Percentiles rank a stretch among this genome's conserved stretches.
These are phyloP conservation scores for Candida jianshihensis DNA, from an alignment of 805 yeast genomes.

Conservation along the genomic window DNA sequence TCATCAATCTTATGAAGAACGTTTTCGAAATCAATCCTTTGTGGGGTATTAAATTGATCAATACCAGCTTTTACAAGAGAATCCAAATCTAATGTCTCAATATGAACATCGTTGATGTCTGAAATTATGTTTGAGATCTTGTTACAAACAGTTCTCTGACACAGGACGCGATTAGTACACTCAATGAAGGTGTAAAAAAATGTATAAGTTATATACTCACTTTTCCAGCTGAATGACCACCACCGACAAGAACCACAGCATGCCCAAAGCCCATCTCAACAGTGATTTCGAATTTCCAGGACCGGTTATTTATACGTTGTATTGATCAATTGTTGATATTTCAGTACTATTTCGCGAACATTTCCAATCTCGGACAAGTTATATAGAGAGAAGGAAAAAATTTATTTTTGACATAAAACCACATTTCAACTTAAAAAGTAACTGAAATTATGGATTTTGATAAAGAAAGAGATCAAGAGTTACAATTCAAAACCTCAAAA, in stretches of 20 bases:
- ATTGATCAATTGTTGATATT: too few relatives aligned
- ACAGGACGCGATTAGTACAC: too few relatives aligned
- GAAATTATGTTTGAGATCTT: constrained; percentile 28
- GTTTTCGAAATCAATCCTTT: constrained; percentile 24
- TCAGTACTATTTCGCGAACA: not conserved
- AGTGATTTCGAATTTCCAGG: too few relatives aligned
- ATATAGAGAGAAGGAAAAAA: not conserved
- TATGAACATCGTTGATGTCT: constrained; percentile 19
- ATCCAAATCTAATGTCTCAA: constrained; percentile 38
- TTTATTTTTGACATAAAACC: not conserved
- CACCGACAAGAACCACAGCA: constrained; percentile 45
- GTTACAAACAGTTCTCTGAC: constrained; percentile 25
- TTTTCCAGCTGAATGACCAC: constrained; percentile 59
- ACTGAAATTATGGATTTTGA: constrained; percentile 46
- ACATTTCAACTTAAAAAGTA: not conserved
- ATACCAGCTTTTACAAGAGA: constrained; percentile 23
- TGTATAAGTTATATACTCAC: constrained; percentile 15
- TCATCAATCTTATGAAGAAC: constrained; percentile 14
- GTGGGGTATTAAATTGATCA: constrained; percentile 6
- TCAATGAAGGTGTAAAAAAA: too few relatives aligned
- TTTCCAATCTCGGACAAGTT: not conserved
- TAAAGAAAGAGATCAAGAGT: constrained; percentile 48
- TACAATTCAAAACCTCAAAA: constrained; percentile 58
- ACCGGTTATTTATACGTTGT: too few relatives aligned
- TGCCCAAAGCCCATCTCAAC: not conserved